These are phyloP conservation scores for Ogataea parapolymorpha DNA, from an alignment of 805 yeast genomes.

Conservation along the genomic window DNA sequence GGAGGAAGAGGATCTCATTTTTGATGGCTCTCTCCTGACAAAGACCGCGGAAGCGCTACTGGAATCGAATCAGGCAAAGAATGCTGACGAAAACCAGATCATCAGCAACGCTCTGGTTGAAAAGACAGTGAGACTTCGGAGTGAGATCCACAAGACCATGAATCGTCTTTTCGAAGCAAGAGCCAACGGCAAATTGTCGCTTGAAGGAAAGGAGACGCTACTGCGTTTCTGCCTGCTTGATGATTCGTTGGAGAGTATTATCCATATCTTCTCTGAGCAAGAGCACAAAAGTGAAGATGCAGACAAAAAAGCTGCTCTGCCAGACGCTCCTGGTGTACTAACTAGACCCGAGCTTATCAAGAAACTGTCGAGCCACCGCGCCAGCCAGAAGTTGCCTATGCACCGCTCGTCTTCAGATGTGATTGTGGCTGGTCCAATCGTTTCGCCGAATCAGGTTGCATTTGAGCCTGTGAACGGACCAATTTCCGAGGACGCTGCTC, in stretches of 20 bases:
- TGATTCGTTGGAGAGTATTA: slow-evolving; percentile 50
- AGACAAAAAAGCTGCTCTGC: neutral
- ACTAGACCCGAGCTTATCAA: slow-evolving; percentile 28
- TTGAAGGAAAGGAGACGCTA: slow-evolving; percentile 54
- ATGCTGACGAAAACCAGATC: slow-evolving; percentile 39
- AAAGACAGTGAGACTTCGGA: slow-evolving; percentile 46
- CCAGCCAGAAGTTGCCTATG: slow-evolving; percentile 42
- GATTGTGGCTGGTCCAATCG: slow-evolving; percentile 51
- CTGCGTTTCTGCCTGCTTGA: slow-evolving; percentile 53
- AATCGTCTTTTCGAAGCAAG: slow-evolving; percentile 47
- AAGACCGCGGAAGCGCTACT: slow-evolving; percentile 69
- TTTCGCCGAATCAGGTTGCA: slow-evolving; percentile 39
- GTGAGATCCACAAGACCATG: slow-evolving; percentile 50
- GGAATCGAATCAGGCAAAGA: slow-evolving; percentile 34
- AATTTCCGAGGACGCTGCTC: slow-evolving; percentile 34
- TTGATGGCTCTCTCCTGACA: slow-evolving; percentile 72
- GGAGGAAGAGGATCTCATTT: slow-evolving; percentile 57
- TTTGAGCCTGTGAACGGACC: slow-evolving; percentile 11
- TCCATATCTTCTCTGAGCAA: slow-evolving; percentile 39
- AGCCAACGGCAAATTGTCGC: slow-evolving; percentile 43
- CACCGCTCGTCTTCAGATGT: slow-evolving; percentile 50
- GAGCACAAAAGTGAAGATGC: slow-evolving; percentile 3
- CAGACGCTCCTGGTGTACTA: slow-evolving; percentile 3
- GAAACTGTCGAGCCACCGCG: slow-evolving; percentile 30
- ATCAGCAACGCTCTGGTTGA: slow-evolving; percentile 50